Evolutionary conservation across 176 grass and related monocot genomes (phyloP).

Genomic region (Calamus simplicifolius): DNA sequence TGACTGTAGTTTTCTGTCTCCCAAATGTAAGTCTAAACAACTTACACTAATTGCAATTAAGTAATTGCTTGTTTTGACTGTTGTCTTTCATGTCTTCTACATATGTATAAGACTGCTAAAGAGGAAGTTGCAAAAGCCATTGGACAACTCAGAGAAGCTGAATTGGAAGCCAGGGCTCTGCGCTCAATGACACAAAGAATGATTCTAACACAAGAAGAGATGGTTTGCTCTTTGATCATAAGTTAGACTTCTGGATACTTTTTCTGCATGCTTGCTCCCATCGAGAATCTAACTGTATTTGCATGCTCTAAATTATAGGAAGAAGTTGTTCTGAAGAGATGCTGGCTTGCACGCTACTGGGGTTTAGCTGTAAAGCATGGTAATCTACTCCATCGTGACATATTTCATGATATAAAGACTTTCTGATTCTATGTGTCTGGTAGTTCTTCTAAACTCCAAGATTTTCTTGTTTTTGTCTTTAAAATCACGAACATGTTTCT

Average conservation of each 20-base stretch:
- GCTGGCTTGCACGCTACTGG: conserved; percentile 99
- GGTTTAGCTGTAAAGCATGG: conserved; percentile 89
- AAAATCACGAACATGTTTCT: no score
- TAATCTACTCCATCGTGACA: conserved; percentile 20
- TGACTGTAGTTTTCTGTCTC: background rate
- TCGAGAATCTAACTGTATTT: background rate
- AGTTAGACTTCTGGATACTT: no score
- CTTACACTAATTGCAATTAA: no score
- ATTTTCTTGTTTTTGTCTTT: no score
- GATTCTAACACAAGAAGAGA: conserved; percentile 93
- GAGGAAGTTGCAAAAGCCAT: conserved; percentile 54
- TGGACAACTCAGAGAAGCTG: conserved; percentile 69
- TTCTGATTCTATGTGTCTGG: no score
- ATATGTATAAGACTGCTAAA: conserved; percentile 43
- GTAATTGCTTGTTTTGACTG: conserved; percentile 2
- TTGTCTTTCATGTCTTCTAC: conserved; percentile 21
- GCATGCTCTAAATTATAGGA: conserved; percentile 53
- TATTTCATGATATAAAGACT: no score
- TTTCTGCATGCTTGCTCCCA: no score
- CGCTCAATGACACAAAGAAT: conserved; percentile 91
- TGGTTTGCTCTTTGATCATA: conserved; percentile 39
- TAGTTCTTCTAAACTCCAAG: no score
- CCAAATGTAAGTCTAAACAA: conserved; percentile 15
- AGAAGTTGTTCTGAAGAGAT: conserved; percentile 95
- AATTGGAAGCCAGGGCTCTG: conserved; percentile 70